A percentile compares a stretch with the other conserved stretches of the same genome.
phyloP scores from a whole-genome alignment of 2,329 filamentous ascomycete genomes.

The Aureobasidium sp. region DNA sequence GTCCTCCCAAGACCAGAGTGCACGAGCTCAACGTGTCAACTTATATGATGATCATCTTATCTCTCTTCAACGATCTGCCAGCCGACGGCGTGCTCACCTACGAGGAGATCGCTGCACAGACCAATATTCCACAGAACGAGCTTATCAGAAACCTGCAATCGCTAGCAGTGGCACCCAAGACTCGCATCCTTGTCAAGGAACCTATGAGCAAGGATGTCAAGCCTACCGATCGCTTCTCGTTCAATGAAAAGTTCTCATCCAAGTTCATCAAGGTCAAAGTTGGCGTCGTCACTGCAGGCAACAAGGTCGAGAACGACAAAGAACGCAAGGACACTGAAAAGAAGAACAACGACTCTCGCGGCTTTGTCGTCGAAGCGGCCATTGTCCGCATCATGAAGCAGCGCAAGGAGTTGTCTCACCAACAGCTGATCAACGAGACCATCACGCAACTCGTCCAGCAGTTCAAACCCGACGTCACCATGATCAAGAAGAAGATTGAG shows the following conservation, averaged over 20 bases:
- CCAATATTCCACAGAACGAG: slow-evolving; percentile 67
- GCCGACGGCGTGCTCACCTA: slow-evolving; percentile 45
- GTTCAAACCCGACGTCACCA: slow-evolving; percentile 66
- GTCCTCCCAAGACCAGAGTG: slow-evolving; percentile 57
- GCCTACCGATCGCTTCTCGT: slow-evolving; percentile 66
- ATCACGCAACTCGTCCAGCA: slow-evolving; percentile 58
- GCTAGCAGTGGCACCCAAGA: slow-evolving; percentile 75
- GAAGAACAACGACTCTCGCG: slow-evolving; percentile 64
- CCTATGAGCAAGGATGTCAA: slow-evolving; percentile 72
- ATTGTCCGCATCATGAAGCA: slow-evolving; percentile 83
- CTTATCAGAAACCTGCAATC: slow-evolving; percentile 72
- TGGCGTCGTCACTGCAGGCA: slow-evolving; percentile 69
- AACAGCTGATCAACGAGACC: slow-evolving; percentile 62
- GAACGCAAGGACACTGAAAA: slow-evolving; percentile 64
- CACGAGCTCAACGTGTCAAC: slow-evolving; percentile 92
- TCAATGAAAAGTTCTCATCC: slow-evolving; percentile 74
- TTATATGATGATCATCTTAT: slow-evolving; percentile 80
- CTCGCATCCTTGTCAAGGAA: slow-evolving; percentile 69
- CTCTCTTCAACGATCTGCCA: slow-evolving; percentile 77
- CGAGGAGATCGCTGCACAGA: slow-evolving; percentile 75
- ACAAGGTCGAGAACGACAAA: slow-evolving; percentile 70
- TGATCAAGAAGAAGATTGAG: slow-evolving; percentile 78
- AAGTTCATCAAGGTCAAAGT: slow-evolving; percentile 84
- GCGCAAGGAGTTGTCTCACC: slow-evolving; percentile 63
- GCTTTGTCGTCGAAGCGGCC: slow-evolving; percentile 65